Base-by-base conservation (phyloP, 2,329 filamentous ascomycete species). In the Aureobasidium sp. region DNA sequence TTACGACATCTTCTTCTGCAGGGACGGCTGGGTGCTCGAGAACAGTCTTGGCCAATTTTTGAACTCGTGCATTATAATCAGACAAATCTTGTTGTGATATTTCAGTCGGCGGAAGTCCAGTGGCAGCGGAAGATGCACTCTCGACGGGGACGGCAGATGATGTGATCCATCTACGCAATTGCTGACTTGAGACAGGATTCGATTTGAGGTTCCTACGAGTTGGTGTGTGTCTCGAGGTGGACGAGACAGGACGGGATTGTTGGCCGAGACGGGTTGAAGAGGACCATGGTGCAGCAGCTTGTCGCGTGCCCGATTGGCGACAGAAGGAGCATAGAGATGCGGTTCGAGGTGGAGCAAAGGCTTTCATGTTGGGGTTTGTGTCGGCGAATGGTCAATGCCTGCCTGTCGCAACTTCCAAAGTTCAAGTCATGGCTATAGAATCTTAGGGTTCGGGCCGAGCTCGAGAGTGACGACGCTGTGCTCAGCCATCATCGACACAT, bases 21-120 rank as follows among this genome's bases (percentile, higher is more conserved):
- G 66, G 64, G 6, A 66, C 37, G 13, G 13, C 29, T 1, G 63
- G 58, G 27, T 63, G 55, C 20, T 59, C 41, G 5, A 66, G 51
- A 26, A 67, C 59, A 13, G 58, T 34, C 5, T 61, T 51, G 23
- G 39, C 44, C 17, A 64, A 23, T n/a, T 55, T 36, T 7, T 59
- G 32, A 9, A 64, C 56, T 17, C 59, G 32, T n/a, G 41, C 46
- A 23, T 66, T 55, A 26, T 62, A 60, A 12, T 62, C 52, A 15
- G 44, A 37, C 5, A 66, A 29, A 10, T 63, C 53, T 41, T 62
- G 29, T 46, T 56, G 60, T n/a, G 50, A 62, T n/a, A 20, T 20
- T 34, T 17, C 47, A 13, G 47, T 13, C 9, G 47, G n/a, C 17
- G 27, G 47, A 34, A 41, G 9, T 0, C 37, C 37, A 13, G 20